Conservation (phyloP, 1,139 yeast species). For the Blastobotrys indianensis region DNA sequence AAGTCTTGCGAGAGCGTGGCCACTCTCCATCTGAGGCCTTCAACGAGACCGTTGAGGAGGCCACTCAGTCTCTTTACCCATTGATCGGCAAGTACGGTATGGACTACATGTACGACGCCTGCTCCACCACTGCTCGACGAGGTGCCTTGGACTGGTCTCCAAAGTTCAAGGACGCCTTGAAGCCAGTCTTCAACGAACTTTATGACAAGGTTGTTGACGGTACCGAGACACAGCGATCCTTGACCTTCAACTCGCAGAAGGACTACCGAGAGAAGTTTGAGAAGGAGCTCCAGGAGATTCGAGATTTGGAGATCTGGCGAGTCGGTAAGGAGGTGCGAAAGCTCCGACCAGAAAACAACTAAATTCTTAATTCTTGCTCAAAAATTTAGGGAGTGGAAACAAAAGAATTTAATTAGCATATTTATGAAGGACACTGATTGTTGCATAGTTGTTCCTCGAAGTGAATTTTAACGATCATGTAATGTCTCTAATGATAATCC, state of each 20-base stretch:
- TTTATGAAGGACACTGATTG: background rate
- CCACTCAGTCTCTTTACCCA: slow-evolving; percentile 98
- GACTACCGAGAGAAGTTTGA: slow-evolving; percentile 98
- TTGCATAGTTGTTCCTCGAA: slow-evolving; percentile 13
- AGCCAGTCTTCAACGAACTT: slow-evolving; percentile 95
- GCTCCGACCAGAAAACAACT: slow-evolving; percentile 98
- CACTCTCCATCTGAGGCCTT: slow-evolving; percentile 99
- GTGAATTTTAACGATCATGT: slow-evolving; percentile 13
- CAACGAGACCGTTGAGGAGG: slow-evolving; percentile 99
- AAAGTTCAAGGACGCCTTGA: slow-evolving; percentile 94
- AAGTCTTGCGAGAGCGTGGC: slow-evolving; percentile 98
- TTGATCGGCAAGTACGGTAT: slow-evolving; percentile 98
- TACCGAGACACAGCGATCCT: slow-evolving; percentile 94
- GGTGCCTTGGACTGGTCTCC: slow-evolving; percentile 99
- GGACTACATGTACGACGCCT: slow-evolving; percentile 99
- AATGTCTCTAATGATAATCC: slow-evolving; percentile 3
- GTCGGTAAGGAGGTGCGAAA: slow-evolving; percentile 99
- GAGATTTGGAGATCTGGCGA: slow-evolving; percentile 98
- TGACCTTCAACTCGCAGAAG: slow-evolving; percentile 95
- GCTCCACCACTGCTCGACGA: slow-evolving; percentile 99
- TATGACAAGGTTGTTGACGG: slow-evolving; percentile 96
- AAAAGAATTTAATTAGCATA: background rate
- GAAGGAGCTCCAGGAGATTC: slow-evolving; percentile 84
- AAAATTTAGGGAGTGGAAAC: too few species aligned
- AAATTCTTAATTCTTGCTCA: too few species aligned